These are phyloP conservation scores for Ophiobolus disseminans DNA, from an alignment of 2,329 filamentous ascomycete species.

Conservation along the genomic window DNA sequence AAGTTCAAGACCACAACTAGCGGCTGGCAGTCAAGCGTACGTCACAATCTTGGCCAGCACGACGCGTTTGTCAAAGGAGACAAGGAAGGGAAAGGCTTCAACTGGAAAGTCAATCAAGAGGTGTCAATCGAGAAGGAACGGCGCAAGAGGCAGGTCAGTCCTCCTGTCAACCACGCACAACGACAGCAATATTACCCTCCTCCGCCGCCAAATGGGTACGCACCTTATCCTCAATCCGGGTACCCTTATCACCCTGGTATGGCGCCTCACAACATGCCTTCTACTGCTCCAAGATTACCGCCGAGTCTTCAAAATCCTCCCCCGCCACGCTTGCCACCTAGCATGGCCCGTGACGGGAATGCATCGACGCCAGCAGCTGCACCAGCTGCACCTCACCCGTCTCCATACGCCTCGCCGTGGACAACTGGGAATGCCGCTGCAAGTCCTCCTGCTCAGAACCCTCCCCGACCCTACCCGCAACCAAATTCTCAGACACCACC, in stretches of 20 bases:
- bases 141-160: slow-evolving; percentile 58
- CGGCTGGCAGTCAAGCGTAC: slow-evolving; percentile 72
- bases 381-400: slow-evolving; percentile 36
- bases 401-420: slow-evolving; percentile 48
- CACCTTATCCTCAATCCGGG: slow-evolving; percentile 34
- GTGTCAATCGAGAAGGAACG: slow-evolving; percentile 66
- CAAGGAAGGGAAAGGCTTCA: slow-evolving; percentile 67
- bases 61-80: slow-evolving; percentile 67
- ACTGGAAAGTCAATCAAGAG: slow-evolving; percentile 67
- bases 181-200: slow-evolving; percentile 42
- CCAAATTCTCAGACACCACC: slow-evolving; percentile 36
- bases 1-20: slow-evolving; percentile 65
- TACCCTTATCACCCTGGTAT: slow-evolving; percentile 41
- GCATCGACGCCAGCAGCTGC: slow-evolving; percentile 31
- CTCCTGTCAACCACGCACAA: slow-evolving; percentile 46
- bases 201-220: slow-evolving; percentile 39
- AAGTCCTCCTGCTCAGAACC: slow-evolving; percentile 31
- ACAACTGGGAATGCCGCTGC: slow-evolving; percentile 39
- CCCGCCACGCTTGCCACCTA: slow-evolving; percentile 46
- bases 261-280: slow-evolving; percentile 39
- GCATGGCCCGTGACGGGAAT: slow-evolving; percentile 41
- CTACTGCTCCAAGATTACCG: slow-evolving; percentile 37
- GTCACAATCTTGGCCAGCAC: slow-evolving; percentile 68
- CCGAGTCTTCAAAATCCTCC: slow-evolving; percentile 33
- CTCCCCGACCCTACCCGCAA: slow-evolving; percentile 41